These are phyloP conservation scores for Tuber aestivum DNA, from an alignment of 495 filamentous ascomycete genomes.

Conservation along the genomic window DNA sequence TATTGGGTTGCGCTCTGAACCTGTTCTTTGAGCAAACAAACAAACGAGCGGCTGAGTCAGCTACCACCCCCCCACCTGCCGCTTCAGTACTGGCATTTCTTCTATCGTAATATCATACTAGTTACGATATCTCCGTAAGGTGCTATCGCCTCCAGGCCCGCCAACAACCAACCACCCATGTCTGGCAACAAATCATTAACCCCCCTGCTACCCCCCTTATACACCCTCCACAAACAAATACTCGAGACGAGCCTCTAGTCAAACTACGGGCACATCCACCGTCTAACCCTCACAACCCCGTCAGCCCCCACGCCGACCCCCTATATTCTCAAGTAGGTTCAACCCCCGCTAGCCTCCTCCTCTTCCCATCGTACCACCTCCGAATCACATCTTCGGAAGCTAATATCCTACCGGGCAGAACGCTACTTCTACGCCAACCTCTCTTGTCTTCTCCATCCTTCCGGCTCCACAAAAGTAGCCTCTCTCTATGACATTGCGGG, in stretches of 20 bases:
- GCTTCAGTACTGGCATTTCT: too few species aligned
- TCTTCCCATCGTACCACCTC: slow-evolving; percentile 13
- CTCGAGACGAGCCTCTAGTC: slow-evolving; percentile 47
- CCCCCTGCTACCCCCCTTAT: slow-evolving; percentile 32
- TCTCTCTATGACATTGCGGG: slow-evolving; percentile 33
- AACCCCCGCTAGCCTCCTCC: slow-evolving; percentile 35
- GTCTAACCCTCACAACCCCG: slow-evolving; percentile 41
- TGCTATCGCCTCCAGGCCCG: background rate
- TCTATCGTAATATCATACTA: background rate
- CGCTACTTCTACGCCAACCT: slow-evolving; percentile 48
- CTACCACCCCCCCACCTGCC: background rate
- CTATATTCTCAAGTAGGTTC: slow-evolving; percentile 47
- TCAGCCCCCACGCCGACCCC: slow-evolving; percentile 16
- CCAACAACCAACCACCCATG: slow-evolving; percentile 7
- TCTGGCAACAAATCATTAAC: background rate
- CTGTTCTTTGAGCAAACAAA: background rate
- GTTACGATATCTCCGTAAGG: background rate
- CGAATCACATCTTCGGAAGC: slow-evolving; percentile 48
- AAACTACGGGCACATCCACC: slow-evolving; percentile 48
- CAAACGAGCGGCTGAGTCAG: background rate
- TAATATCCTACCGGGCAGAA: slow-evolving; percentile 50
- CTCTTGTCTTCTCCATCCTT: slow-evolving; percentile 32
- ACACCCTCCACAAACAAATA: slow-evolving; percentile 39
- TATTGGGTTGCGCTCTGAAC: background rate
- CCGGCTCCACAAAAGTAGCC: slow-evolving; percentile 42